Evolutionary conservation across 768 basidiomycete genomes (phyloP).

Genomic region (Pilatotrama ljubarskyi): DNA sequence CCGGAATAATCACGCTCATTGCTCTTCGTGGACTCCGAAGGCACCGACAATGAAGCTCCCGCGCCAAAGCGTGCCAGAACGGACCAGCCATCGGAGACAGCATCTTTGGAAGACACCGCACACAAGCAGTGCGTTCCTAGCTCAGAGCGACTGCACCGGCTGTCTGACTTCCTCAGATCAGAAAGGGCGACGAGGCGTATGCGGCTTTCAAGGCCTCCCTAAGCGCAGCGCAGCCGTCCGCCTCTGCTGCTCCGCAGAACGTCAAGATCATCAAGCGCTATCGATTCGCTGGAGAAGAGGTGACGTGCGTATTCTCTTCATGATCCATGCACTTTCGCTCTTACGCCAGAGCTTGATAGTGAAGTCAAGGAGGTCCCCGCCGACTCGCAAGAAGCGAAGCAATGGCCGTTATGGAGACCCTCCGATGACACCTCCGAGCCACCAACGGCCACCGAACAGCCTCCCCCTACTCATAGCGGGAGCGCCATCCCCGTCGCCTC

Average conservation of each 20-base stretch:
- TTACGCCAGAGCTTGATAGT: constrained; percentile 41
- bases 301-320: constrained; percentile 50
- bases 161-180: constrained; percentile 29
- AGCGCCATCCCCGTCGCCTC: constrained; percentile 5
- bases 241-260: constrained; percentile 26
- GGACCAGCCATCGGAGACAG: constrained; percentile 21
- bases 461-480: constrained; percentile 10
- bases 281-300: constrained; percentile 75
- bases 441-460: neutral
- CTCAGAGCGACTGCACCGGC: neutral
- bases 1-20: neutral
- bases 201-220: constrained; percentile 65
- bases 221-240: constrained; percentile 29
- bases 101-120: constrained; percentile 36
- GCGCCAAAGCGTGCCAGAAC: constrained; percentile 37
- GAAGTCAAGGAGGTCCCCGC: constrained; percentile 74
- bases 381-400: constrained; percentile 71
- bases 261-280: constrained; percentile 72
- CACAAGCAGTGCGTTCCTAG: constrained; percentile 44
- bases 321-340: neutral
- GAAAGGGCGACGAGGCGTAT: constrained; percentile 68
- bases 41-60: constrained; percentile 5
- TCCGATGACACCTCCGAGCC: constrained; percentile 10
- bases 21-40: neutral
- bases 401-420: constrained; percentile 64